phyloP scores from a whole-genome alignment of 805 yeast species.

The Danielia reshetovae region DNA sequence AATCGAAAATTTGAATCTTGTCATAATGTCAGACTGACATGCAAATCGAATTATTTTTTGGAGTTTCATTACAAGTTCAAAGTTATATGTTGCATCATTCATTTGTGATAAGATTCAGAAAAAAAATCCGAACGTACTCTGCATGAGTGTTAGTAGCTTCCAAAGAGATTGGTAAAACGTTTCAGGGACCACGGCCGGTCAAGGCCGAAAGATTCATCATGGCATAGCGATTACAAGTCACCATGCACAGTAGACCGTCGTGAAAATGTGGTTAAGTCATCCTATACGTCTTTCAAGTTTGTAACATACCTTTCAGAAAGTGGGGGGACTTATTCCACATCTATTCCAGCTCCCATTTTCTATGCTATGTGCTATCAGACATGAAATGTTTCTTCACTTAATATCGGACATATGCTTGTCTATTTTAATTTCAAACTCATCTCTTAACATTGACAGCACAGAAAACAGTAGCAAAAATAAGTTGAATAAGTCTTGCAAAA shows the following conservation, averaged over 20 bases:
- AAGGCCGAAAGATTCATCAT: slow-evolving; percentile 46
- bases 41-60: slow-evolving; percentile 34
- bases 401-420: slow-evolving; percentile 99
- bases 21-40: slow-evolving; percentile 36
- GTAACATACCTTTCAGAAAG: slow-evolving; percentile 16
- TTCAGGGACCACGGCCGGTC: slow-evolving; percentile 53
- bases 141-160: slow-evolving; percentile 4
- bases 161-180: slow-evolving; percentile 1
- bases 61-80: slow-evolving; percentile 22
- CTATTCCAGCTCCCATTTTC: slow-evolving; percentile 22
- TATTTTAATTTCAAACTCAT: slow-evolving; percentile 70
- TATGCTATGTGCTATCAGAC: slow-evolving; percentile 34
- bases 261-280: slow-evolving; percentile 47
- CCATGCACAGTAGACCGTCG: slow-evolving; percentile 51
- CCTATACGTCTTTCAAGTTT: slow-evolving; percentile 29
- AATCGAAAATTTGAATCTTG: slow-evolving; percentile 1
- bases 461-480: slow-evolving; percentile 15
- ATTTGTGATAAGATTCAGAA: not conserved
- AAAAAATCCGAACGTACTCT: slow-evolving; percentile 7
- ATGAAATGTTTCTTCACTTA: slow-evolving; percentile 54
- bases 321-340: slow-evolving; percentile 10
- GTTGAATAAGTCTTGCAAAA: slow-evolving; percentile 1
- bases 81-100: slow-evolving; percentile 11
- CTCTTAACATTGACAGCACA: slow-evolving; percentile 36
- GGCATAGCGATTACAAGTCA: slow-evolving; percentile 41